Percentiles rank a stretch among this genome's conserved stretches.
Evolutionary conservation across 1,284 basidiomycete genomes (phyloP).

Genomic region (Moesziomyces antarcticus): DNA sequence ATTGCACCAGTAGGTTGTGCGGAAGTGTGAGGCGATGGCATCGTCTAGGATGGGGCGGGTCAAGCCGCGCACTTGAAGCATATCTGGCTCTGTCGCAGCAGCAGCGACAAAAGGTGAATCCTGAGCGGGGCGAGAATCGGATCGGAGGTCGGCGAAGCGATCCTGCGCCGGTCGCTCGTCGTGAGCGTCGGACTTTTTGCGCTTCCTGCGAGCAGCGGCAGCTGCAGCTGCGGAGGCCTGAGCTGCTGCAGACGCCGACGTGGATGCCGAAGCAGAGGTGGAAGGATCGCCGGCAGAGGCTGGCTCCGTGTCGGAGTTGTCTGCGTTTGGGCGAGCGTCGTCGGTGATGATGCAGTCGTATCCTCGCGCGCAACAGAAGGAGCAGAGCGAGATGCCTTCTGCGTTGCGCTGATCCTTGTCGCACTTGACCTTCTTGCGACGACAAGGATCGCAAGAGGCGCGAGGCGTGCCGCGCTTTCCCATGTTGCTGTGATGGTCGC

Average conservation of each 20-base stretch:
- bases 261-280: neutral
- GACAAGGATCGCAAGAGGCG: constrained; percentile 51
- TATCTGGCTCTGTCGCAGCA: constrained; percentile 12
- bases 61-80: constrained; percentile 38
- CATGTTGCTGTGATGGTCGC: constrained; percentile 9
- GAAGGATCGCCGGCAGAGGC: neutral
- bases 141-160: neutral
- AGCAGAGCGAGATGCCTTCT: constrained; percentile 38
- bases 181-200: constrained; percentile 17
- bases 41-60: constrained; percentile 34
- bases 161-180: neutral
- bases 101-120: constrained; percentile 14
- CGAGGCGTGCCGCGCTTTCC: constrained; percentile 44
- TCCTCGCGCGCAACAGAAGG: constrained; percentile 33
- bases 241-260: neutral
- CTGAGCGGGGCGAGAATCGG: neutral
- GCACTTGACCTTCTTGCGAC: constrained; percentile 50
- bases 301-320: constrained; percentile 15
- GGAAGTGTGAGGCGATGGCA: constrained; percentile 30
- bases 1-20: constrained; percentile 41
- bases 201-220: constrained; percentile 19
- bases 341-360: constrained; percentile 45
- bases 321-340: constrained; percentile 15
- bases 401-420: constrained; percentile 47
- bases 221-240: neutral